Percentiles rank a stretch among this genome's conserved stretches.
phyloP scores from a whole-genome alignment of 192 early-diverging fungal species.

The Linnemannia zychae region DNA sequence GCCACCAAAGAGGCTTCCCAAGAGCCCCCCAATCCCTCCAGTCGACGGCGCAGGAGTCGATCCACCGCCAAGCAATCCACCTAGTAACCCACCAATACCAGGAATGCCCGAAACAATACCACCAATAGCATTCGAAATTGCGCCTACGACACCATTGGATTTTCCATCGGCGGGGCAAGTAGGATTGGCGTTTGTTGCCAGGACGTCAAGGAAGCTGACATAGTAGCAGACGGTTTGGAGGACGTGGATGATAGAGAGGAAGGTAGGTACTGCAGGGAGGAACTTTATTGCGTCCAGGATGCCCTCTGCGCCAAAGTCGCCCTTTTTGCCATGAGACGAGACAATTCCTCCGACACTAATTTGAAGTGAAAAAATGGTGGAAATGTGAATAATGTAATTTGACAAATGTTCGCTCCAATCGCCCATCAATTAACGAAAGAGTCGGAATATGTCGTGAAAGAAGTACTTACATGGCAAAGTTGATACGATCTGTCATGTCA shows the following conservation, averaged over 20 bases:
- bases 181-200: conserved; percentile 22
- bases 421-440: too few relatives aligned
- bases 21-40: neutral
- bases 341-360: conserved; percentile 28
- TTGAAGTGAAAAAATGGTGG: neutral
- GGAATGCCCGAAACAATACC: neutral
- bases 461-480: conserved; percentile 34
- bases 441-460: neutral
- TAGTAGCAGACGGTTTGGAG: conserved; percentile 26
- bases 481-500: conserved; percentile 36
- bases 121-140: neutral
- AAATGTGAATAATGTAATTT: too few relatives aligned
- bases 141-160: neutral
- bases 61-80: neutral
- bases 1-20: neutral
- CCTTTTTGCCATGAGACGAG: neutral
- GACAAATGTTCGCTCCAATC: too few relatives aligned
- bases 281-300: conserved; percentile 10
- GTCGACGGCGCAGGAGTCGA: neutral
- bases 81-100: neutral
- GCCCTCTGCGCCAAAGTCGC: conserved; percentile 14
- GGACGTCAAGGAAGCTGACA: conserved; percentile 21
- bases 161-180: neutral
- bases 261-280: conserved; percentile 13
- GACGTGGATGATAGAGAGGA: conserved; percentile 25